Conservation (phyloP, 768 basidiomycete genomes). For the Hericium coralloides region DNA sequence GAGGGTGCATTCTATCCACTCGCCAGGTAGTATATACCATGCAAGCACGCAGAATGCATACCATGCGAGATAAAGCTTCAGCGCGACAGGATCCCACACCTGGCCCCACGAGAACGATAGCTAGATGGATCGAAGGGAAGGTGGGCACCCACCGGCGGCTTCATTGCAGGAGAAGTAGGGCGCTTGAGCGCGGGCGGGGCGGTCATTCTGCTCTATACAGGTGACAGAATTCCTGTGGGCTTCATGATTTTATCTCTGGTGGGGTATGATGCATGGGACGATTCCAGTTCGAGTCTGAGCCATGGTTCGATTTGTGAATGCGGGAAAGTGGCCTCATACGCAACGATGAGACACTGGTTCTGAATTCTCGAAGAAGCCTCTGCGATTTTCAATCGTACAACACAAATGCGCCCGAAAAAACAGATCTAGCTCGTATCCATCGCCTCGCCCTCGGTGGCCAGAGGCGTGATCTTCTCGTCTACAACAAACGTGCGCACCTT, state of each 20-base stretch:
- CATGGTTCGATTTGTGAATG: too few species aligned
- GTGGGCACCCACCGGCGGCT: slow-evolving; percentile 59
- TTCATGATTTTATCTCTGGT: too few species aligned
- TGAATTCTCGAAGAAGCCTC: neutral
- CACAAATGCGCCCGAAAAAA: neutral
- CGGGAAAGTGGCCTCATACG: too few species aligned
- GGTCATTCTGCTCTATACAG: too few species aligned
- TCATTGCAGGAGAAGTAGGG: slow-evolving; percentile 78
- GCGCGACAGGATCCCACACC: slow-evolving; percentile 79
- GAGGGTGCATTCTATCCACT: slow-evolving; percentile 25
- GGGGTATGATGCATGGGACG: too few species aligned
- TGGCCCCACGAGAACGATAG: slow-evolving; percentile 51
- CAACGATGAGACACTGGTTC: too few species aligned
- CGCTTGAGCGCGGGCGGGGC: slow-evolving; percentile 62
- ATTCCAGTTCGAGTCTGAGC: too few species aligned
- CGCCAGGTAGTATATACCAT: slow-evolving; percentile 73
- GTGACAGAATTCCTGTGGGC: too few species aligned
- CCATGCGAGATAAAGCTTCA: slow-evolving; percentile 76
- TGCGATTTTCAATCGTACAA: slow-evolving; percentile 5
- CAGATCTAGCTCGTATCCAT: slow-evolving; percentile 68
- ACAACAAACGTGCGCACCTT: slow-evolving; percentile 62
- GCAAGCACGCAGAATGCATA: slow-evolving; percentile 76
- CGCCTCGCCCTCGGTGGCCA: slow-evolving; percentile 44
- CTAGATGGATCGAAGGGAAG: slow-evolving; percentile 32
- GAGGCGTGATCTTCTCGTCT: slow-evolving; percentile 52